A percentile compares a stretch with the other conserved stretches of the same genome.
These are phyloP conservation scores for Erodium trifolium DNA, from an alignment of 441 rosid species.

Conservation along the genomic window DNA sequence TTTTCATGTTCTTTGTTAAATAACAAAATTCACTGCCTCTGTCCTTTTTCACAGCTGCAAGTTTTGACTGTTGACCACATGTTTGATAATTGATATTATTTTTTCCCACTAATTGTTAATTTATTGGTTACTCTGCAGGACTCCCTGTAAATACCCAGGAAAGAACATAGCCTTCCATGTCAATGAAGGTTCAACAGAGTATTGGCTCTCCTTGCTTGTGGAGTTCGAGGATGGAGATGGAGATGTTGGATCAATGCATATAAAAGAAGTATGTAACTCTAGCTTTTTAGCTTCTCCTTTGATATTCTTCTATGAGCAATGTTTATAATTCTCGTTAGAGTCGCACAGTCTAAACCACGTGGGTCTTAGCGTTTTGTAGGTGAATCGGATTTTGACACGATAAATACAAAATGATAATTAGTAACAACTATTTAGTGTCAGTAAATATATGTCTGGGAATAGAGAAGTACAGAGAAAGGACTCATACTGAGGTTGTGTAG, in stretches of 20 bases:
- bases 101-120: not conserved
- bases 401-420: no score
- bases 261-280: not conserved
- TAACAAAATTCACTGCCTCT: not conserved
- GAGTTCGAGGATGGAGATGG: not conserved
- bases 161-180: constrained; percentile 4
- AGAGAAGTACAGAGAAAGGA: no score
- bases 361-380: no score
- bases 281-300: not conserved
- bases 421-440: no score
- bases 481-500: no score
- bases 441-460: no score
- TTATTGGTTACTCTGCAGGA: not conserved
- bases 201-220: not conserved
- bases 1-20: not conserved
- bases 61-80: not conserved
- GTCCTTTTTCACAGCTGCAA: no score
- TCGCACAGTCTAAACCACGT: no score
- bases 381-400: no score
- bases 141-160: not conserved
- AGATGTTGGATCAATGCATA: not conserved
- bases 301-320: not conserved
- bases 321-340: no score
- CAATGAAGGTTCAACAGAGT: not conserved
- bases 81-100: not conserved